These are phyloP conservation scores for Fraxinus americana DNA, from an alignment of 257 asterid species.

Conservation along the genomic window DNA sequence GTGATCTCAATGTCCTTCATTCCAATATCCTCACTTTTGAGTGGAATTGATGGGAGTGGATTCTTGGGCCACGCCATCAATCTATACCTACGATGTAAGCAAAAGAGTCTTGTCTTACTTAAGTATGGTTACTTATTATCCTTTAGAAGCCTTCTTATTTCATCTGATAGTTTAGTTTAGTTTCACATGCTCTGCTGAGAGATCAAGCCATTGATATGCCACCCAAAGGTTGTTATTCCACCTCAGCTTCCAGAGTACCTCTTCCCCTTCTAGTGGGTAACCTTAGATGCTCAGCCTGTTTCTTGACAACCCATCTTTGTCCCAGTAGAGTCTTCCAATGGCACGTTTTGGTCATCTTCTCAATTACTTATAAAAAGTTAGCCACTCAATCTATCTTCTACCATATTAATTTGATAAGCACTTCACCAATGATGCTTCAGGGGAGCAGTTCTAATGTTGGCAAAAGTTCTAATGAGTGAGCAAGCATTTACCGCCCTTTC, in stretches of 20 bases:
- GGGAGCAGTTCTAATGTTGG: background rate
- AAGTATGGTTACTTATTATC: background rate
- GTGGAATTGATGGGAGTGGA: slow-evolving; percentile 79
- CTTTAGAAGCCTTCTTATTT: background rate
- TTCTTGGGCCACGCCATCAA: slow-evolving; percentile 80
- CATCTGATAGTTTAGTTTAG: slow-evolving; percentile 12
- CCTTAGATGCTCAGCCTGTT: background rate
- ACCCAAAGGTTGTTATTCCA: background rate
- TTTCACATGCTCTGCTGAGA: slow-evolving; percentile 15
- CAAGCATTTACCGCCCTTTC: background rate
- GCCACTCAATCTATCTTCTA: background rate
- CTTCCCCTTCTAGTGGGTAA: background rate
- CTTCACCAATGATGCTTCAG: background rate
- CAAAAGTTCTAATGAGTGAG: background rate
- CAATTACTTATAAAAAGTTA: background rate
- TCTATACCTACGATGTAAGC: slow-evolving; percentile 78
- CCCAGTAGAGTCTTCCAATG: background rate
- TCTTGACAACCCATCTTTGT: background rate
- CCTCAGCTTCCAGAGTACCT: background rate
- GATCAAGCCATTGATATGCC: background rate
- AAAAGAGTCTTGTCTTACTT: slow-evolving; percentile 8
- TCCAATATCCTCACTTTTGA: slow-evolving; percentile 76
- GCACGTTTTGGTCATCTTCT: background rate
- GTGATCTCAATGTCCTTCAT: slow-evolving; percentile 70
- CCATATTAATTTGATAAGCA: background rate